These are phyloP conservation scores for Phlyctochytrium arcticum DNA, from an alignment of 192 early-diverging fungal genomes.

Conservation along the genomic window DNA sequence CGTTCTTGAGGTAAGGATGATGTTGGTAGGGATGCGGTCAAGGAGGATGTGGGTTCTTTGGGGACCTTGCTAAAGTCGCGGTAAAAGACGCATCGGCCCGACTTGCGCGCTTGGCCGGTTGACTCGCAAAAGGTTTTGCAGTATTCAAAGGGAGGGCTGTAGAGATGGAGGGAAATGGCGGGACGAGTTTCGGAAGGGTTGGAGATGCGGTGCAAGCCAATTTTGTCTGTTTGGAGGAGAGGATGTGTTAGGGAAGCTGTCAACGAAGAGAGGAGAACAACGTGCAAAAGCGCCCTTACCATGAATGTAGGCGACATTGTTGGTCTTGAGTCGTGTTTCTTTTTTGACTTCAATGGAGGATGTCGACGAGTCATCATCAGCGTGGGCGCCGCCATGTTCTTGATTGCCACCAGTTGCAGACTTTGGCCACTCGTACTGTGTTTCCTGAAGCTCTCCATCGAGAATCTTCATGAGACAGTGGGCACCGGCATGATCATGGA, in stretches of 20 bases:
- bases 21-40: no score
- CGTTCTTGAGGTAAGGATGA: no score
- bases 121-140: slow-evolving; percentile 81
- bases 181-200: slow-evolving; percentile 54
- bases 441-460: slow-evolving; percentile 74
- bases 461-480: slow-evolving; percentile 94
- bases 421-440: slow-evolving; percentile 74
- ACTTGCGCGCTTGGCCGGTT: slow-evolving; percentile 60
- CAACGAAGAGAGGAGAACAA: neutral
- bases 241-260: neutral
- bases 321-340: slow-evolving; percentile 41
- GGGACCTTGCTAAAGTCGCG: slow-evolving; percentile 1
- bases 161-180: slow-evolving; percentile 86
- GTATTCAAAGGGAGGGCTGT: slow-evolving; percentile 78
- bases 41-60: no score
- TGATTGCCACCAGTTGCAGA: neutral
- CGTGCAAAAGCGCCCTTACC: slow-evolving; percentile 46
- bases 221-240: slow-evolving; percentile 47
- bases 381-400: slow-evolving; percentile 1
- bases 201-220: slow-evolving; percentile 79
- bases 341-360: slow-evolving; percentile 11
- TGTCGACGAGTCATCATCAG: slow-evolving; percentile 3
- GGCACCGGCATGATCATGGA: slow-evolving; percentile 85
- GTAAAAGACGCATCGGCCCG: slow-evolving; percentile 58
- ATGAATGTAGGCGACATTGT: slow-evolving; percentile 83